phyloP scores from a whole-genome alignment of 2,329 filamentous ascomycete species.

The Emergomyces africanus region DNA sequence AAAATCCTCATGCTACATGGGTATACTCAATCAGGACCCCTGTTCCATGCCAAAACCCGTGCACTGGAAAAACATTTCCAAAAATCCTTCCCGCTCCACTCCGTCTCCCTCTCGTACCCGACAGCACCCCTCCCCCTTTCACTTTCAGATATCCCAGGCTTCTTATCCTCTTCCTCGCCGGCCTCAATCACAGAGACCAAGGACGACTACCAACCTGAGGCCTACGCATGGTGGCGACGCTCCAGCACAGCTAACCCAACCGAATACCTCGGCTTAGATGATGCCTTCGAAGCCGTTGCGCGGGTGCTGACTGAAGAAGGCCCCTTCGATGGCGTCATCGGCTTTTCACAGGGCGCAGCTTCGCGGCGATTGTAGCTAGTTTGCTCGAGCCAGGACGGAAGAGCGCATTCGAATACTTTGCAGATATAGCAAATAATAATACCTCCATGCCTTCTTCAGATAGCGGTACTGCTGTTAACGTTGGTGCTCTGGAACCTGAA shows the following conservation, averaged over 20 bases:
- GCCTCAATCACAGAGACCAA: slow-evolving; percentile 20
- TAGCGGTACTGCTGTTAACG: background rate
- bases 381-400: slow-evolving; percentile 48
- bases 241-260: slow-evolving; percentile 47
- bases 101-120: slow-evolving; percentile 52
- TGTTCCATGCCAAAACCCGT: slow-evolving; percentile 81
- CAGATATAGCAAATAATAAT: slow-evolving; percentile 10
- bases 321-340: slow-evolving; percentile 64
- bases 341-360: slow-evolving; percentile 72
- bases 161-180: slow-evolving; percentile 31
- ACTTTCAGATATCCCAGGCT: slow-evolving; percentile 58
- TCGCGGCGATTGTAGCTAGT: slow-evolving; percentile 58
- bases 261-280: slow-evolving; percentile 56
- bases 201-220: slow-evolving; percentile 46
- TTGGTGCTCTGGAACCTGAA: slow-evolving; percentile 6
- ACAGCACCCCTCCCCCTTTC: slow-evolving; percentile 54
- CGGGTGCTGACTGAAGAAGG: slow-evolving; percentile 48
- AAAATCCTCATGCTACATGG: slow-evolving; percentile 74
- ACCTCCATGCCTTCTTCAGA: slow-evolving; percentile 7
- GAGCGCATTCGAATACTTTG: slow-evolving; percentile 37
- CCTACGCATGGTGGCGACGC: slow-evolving; percentile 73
- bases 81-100: slow-evolving; percentile 56
- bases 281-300: slow-evolving; percentile 53
- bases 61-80: slow-evolving; percentile 67
- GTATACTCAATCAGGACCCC: slow-evolving; percentile 76